Base-by-base conservation (phyloP, 1,139 yeast species). In the Yamadazyma dendronema region DNA sequence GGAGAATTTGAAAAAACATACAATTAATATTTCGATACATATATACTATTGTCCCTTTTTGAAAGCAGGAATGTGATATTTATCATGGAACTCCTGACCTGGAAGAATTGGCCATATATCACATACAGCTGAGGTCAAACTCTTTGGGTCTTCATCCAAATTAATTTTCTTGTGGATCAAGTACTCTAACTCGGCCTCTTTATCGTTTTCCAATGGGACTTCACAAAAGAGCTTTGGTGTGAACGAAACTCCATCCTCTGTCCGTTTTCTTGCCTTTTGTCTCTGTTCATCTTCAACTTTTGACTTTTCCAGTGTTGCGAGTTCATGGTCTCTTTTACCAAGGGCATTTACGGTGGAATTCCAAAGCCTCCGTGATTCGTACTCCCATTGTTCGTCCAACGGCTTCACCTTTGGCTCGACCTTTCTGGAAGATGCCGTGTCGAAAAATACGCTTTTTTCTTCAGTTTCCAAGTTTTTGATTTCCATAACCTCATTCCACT, bases 401-500 rank as follows among this genome's bases (percentile, higher is more conserved):
- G 94, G 88, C 50, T 94, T 81, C 3, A 87, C 95, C 40, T 65
- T 65, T 15, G 97, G 96, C 41, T 67, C 68, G 26, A n/a, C n/a
- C n/a, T n/a, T n/a, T n/a, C n/a, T n/a, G n/a, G 61, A 47, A 3
- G 80, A 79, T 3, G 88, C 74, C 23, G 23, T 7, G 23, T 7
- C 23, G n/a, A n/a, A n/a, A n/a, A n/a, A n/a, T n/a, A n/a, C 47
- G 76, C 78, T 38, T 66, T 31, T 8, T 65, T 61, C 30, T 68
- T 44, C 48, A 82, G 70, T n/a, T n/a, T n/a, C n/a, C n/a, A n/a
- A n/a, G n/a, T n/a, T n/a, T 52, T 78, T 82, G 40, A 89, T 77
- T 40, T 82, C 77, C 78, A 92, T 83, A 2, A 81, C 68, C 41
- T 83, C 96, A 61, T 89, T 89, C 98, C 98, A 92, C 61, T 92